phyloP scores from a whole-genome alignment of 306 rosid species.

The Dalbergia cultrata region DNA sequence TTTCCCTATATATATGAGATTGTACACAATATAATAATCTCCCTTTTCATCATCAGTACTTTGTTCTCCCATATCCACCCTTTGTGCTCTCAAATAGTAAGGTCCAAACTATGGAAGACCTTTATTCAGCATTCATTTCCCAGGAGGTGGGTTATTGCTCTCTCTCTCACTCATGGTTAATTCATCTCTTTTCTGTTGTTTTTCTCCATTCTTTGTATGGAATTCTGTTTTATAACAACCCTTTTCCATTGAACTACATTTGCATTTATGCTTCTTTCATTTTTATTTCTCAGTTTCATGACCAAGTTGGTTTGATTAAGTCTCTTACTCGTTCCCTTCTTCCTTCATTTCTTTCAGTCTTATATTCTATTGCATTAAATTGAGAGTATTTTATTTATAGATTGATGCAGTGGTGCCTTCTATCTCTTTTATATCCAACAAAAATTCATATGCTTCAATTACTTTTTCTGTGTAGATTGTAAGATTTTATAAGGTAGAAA shows the following conservation, averaged over 20 bases:
- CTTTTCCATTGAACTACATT: constrained; percentile 18
- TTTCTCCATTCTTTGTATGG: neutral
- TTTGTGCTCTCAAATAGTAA: neutral
- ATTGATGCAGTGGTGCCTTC: neutral
- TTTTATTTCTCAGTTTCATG: constrained; percentile 31
- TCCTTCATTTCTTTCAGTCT: neutral
- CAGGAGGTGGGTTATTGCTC: constrained; percentile 62
- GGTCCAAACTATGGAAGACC: constrained; percentile 64
- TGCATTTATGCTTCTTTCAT: constrained; percentile 39
- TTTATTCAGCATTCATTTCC: constrained; percentile 58
- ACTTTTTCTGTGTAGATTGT: neutral
- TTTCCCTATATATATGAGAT: constrained; percentile 55
- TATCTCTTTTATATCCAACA: neutral
- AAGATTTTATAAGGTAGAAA: neutral
- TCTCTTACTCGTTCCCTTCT: neutral
- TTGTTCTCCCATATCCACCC: neutral
- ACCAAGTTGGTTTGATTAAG: neutral
- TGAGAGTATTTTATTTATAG: neutral
- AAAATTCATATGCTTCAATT: neutral
- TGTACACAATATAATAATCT: constrained; percentile 22
- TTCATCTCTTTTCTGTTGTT: constrained; percentile 9
- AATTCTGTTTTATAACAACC: constrained; percentile 20
- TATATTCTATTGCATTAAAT: neutral
- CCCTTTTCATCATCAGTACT: constrained; percentile 36
- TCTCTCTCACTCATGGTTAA: neutral